Base-by-base conservation (phyloP, 2,329 filamentous ascomycete species). In the Colletotrichum sublineola region DNA sequence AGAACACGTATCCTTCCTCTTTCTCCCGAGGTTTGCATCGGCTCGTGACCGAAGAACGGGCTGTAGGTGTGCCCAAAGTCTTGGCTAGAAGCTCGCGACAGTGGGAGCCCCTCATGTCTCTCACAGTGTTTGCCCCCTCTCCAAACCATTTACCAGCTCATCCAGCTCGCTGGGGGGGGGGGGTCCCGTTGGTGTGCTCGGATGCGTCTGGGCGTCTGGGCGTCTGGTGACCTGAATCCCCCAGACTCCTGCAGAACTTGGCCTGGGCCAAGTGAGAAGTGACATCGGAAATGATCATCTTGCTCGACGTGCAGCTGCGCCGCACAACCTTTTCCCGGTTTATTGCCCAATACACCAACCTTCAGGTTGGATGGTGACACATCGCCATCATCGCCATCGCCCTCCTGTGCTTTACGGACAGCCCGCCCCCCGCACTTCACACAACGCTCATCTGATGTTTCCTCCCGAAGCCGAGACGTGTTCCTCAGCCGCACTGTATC, bases 91-190 rank as follows among this genome's bases (percentile, higher is more conserved):
- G 36, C 33, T 29, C 18, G 56, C n/a, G 46, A 64, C 66, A 72
- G 69, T 72, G 66, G 40, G 38, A 48, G 53, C 53, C 36, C n/a
- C 55, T 9, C 11, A 24, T 3, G 15, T 40, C 29, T 63, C 60
- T 63, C 46, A 72, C 69, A 68, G 65, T 72, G 69, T 72, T 72
- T 72, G 65, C 24, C 60, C 31, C 42, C n/a, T 52, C 38, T 58
- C n/a, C 14, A 42, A 20, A 29, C 56, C 56, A 24, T 24, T 48
- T 5, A 58, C 56, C 14, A 57, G 5, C 55, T 24, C n/a, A 29
- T 7, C 36, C 38, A 57, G 55, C 55, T 57, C 33, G n/a, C 55
- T 8, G 42, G 11, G 38, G 38, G 12, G 38, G 53, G 33, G 11
- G 33, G n/a, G 24, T 33, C 12, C 55, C 36, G 44, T 64, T 64